Percentiles rank a stretch among this genome's conserved stretches.
Conservation (phyloP, 768 basidiomycete species). For the Albatrellus ellisii region DNA sequence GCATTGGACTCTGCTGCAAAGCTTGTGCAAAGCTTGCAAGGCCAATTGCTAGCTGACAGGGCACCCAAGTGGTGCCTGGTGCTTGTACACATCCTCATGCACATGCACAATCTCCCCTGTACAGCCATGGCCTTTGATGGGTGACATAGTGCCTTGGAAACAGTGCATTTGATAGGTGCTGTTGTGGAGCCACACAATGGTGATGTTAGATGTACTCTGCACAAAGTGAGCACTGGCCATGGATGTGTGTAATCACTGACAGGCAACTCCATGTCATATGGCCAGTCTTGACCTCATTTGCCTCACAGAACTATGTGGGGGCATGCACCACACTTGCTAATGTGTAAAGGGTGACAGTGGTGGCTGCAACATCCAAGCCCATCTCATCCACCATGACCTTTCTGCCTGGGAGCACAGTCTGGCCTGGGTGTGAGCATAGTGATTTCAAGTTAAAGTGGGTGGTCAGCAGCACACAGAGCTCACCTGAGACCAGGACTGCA, state of each 20-base stretch:
- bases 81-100: slow-evolving; percentile 16
- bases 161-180: slow-evolving; percentile 71
- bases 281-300: slow-evolving; percentile 75
- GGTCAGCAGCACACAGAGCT: slow-evolving; percentile 68
- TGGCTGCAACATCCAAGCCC: slow-evolving; percentile 45
- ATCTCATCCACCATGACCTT: slow-evolving; percentile 74
- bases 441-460: slow-evolving; percentile 75
- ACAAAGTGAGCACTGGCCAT: background rate
- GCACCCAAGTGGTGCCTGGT: too few relatives aligned
- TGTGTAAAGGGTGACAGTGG: background rate
- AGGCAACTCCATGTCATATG: slow-evolving; percentile 57
- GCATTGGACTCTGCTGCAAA: too few relatives aligned
- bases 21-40: background rate
- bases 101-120: slow-evolving; percentile 24
- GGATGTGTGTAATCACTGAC: background rate
- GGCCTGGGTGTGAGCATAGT: slow-evolving; percentile 63
- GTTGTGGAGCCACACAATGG: slow-evolving; percentile 32
- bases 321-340: background rate
- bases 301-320: slow-evolving; percentile 58
- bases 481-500: slow-evolving; percentile 66
- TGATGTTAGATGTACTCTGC: slow-evolving; percentile 45
- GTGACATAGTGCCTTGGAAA: slow-evolving; percentile 63
- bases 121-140: slow-evolving; percentile 48
- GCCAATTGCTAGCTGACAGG: slow-evolving; percentile 16
- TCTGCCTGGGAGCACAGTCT: too few relatives aligned